Evolutionary conservation across 768 basidiomycete species (phyloP).

Genomic region (Suillus discolor): DNA sequence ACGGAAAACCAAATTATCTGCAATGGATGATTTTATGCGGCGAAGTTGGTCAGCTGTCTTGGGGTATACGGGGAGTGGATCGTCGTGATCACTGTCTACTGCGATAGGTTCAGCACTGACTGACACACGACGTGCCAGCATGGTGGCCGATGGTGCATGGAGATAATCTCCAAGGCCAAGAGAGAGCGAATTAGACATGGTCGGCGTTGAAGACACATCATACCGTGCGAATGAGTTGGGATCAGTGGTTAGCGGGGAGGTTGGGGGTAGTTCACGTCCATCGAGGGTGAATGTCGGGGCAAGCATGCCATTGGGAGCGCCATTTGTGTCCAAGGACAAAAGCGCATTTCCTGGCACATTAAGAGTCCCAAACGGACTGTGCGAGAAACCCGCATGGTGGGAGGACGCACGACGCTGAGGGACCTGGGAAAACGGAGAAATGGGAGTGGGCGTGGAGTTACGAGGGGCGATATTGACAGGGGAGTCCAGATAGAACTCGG

Average conservation of each 20-base stretch:
- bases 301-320: constrained; percentile 28
- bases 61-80: constrained; percentile 71
- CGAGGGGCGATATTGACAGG: constrained; percentile 37
- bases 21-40: constrained; percentile 86
- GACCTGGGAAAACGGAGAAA: constrained; percentile 61
- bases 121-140: constrained; percentile 88
- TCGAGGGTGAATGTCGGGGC: constrained; percentile 64
- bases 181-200: constrained; percentile 43
- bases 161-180: constrained; percentile 62
- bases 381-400: constrained; percentile 51
- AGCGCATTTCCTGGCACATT: constrained; percentile 83
- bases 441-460: constrained; percentile 39
- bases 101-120: constrained; percentile 96
- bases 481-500: constrained; percentile 60
- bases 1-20: constrained; percentile 91
- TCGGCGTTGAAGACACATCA: constrained; percentile 46
- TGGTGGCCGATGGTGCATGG: constrained; percentile 73
- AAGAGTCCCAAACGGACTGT: constrained; percentile 76
- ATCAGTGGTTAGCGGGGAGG: constrained; percentile 57
- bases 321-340: constrained; percentile 49
- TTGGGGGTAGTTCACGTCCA: constrained; percentile 60
- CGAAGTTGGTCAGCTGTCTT: constrained; percentile 85
- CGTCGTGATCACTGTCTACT: constrained; percentile 67
- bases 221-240: constrained; percentile 53
- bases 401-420: constrained; percentile 55